Percentiles rank a stretch among this genome's conserved stretches.
These are phyloP conservation scores for Colletotrichum destructivum DNA, from an alignment of 2,329 filamentous ascomycete species.

Conservation along the genomic window DNA sequence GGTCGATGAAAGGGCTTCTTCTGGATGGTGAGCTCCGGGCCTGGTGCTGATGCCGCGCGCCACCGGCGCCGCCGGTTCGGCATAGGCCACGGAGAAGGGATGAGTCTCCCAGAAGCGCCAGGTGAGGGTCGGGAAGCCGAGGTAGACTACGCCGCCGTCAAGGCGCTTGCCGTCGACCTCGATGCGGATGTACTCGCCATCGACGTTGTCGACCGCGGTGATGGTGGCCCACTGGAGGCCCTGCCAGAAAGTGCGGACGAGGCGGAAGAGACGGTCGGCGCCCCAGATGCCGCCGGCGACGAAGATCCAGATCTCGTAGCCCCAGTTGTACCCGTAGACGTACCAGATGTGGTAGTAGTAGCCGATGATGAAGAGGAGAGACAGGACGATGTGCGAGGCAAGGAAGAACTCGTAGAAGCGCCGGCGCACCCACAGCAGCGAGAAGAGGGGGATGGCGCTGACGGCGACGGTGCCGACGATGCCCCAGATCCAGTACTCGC, in stretches of 20 bases:
- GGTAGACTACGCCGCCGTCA: conserved; percentile 37
- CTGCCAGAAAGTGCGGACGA: conserved; percentile 23
- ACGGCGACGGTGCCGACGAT: conserved; percentile 40
- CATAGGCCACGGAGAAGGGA: conserved; percentile 31
- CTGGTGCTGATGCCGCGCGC: not conserved
- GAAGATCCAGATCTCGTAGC: conserved; percentile 46
- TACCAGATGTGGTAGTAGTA: conserved; percentile 46
- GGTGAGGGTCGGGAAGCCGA: conserved; percentile 37
- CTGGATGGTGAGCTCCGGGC: not conserved
- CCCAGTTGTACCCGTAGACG: conserved; percentile 44
- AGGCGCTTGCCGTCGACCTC: conserved; percentile 19
- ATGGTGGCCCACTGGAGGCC: conserved; percentile 39
- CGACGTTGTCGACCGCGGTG: conserved; percentile 10
- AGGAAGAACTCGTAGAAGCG: conserved; percentile 47
- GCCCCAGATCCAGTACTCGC: conserved; percentile 45
- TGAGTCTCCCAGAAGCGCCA: conserved; percentile 40
- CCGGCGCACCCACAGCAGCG: conserved; percentile 43
- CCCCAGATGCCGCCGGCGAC: conserved; percentile 42
- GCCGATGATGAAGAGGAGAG: conserved; percentile 44
- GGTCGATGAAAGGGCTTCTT: not conserved
- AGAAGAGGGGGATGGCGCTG: conserved; percentile 39
- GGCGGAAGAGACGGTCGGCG: conserved; percentile 36
- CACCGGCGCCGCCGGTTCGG: not conserved
- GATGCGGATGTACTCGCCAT: conserved; percentile 34
- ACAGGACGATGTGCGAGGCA: conserved; percentile 43